Percentiles rank a stretch among this genome's conserved stretches.
phyloP scores from a whole-genome alignment of 148 eudicot species.

The Dysphania ambrosioides region DNA sequence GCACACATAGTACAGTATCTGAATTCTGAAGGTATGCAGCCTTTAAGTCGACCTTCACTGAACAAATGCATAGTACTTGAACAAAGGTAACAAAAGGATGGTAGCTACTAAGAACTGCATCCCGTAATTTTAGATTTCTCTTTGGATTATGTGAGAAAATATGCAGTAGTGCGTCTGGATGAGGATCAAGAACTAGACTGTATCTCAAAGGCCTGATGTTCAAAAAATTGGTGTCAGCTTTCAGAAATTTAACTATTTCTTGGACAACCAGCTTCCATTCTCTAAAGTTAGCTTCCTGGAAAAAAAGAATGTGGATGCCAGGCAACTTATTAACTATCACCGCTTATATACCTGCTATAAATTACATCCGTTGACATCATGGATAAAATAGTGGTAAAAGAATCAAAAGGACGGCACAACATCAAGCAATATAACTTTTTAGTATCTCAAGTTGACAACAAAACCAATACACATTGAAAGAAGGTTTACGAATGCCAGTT shows the following conservation, averaged over 20 bases:
- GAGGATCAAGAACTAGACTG: conserved; percentile 75
- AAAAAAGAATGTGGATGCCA: conserved; percentile 28
- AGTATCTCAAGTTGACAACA: neutral
- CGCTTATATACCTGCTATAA: neutral
- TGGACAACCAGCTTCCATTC: conserved; percentile 95
- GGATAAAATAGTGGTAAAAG: neutral
- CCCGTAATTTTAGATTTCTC: conserved; percentile 67
- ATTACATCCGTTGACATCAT: neutral
- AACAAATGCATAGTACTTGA: neutral
- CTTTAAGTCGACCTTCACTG: neutral
- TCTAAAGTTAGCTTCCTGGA: conserved; percentile 81
- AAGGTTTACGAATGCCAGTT: neutral
- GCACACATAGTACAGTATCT: neutral
- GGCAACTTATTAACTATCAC: conserved; percentile 21
- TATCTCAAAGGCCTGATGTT: conserved; percentile 90
- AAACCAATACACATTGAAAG: neutral
- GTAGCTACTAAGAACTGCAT: conserved; percentile 81
- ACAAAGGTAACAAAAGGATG: conserved; percentile 36
- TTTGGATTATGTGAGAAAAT: conserved; percentile 39
- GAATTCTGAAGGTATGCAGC: neutral
- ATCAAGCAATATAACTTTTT: neutral
- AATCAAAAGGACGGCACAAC: neutral
- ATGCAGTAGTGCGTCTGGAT: conserved; percentile 67
- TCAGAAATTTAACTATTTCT: conserved; percentile 82
- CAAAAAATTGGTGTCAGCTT: conserved; percentile 85